phyloP scores from a whole-genome alignment of 306 rosid genomes.

The Urtica urens region DNA sequence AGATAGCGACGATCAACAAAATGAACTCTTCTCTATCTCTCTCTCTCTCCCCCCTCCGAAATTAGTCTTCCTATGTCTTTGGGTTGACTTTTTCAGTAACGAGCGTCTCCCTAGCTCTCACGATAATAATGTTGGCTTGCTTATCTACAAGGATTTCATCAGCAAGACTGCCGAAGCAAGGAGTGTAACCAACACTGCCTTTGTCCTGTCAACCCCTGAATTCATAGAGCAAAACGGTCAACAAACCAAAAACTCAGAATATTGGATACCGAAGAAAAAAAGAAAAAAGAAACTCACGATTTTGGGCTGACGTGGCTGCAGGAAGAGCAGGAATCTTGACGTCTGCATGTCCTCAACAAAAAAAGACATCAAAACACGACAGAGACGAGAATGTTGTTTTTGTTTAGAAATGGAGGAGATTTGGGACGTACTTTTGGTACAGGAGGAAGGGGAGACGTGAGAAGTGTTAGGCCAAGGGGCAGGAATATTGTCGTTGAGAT shows the following conservation, averaged over 20 bases:
- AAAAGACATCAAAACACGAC: not conserved
- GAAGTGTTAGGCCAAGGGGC: conserved; percentile 89
- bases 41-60: conserved; percentile 7
- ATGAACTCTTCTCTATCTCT: no score
- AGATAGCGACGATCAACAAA: conserved; percentile 18
- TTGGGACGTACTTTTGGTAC: conserved; percentile 63
- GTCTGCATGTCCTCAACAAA: conserved; percentile 38
- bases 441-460: conserved; percentile 53
- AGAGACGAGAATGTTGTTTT: not conserved
- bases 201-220: conserved; percentile 38
- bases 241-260: not conserved
- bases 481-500: conserved; percentile 89
- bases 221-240: no score
- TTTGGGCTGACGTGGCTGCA: conserved; percentile 73
- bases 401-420: no score
- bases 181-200: conserved; percentile 23
- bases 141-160: conserved; percentile 24
- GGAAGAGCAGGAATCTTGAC: conserved; percentile 97
- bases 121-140: no score
- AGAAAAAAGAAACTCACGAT: conserved; percentile 26
- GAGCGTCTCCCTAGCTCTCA: conserved; percentile 4
- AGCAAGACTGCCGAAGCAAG: conserved; percentile 34
- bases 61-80: conserved; percentile 6
- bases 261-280: not conserved
- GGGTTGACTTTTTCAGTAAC: conserved; percentile 18